A percentile compares a stretch with the other conserved stretches of the same genome.
These are phyloP conservation scores for Takashimella koratensis DNA, from an alignment of 1,284 basidiomycete species.

Conservation along the genomic window DNA sequence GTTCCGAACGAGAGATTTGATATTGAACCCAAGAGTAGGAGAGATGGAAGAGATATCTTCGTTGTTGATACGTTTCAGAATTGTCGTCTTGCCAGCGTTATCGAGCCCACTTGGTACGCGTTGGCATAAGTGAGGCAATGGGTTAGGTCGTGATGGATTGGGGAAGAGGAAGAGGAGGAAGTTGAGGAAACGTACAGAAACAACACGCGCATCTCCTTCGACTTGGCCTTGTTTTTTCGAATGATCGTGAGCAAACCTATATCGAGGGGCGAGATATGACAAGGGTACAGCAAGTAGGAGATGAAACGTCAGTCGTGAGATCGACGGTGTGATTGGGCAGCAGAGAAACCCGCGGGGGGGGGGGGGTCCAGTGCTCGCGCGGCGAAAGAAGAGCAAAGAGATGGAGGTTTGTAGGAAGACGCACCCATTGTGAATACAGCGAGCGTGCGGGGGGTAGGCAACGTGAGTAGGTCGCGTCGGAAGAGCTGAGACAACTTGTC, in stretches of 20 bases:
- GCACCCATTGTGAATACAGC: too few relatives aligned
- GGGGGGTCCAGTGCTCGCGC: too few relatives aligned
- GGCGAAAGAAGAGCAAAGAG: too few relatives aligned
- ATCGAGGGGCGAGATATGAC: too few relatives aligned
- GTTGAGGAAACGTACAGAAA: slow-evolving; percentile 67
- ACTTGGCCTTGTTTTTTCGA: slow-evolving; percentile 89
- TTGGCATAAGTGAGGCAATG: not conserved
- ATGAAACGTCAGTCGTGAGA: too few relatives aligned
- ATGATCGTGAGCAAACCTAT: slow-evolving; percentile 90
- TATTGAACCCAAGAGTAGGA: slow-evolving; percentile 97
- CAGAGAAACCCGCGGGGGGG: too few relatives aligned
- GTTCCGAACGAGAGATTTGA: slow-evolving; percentile 88
- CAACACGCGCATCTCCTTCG: slow-evolving; percentile 91
- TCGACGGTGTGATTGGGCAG: too few relatives aligned
- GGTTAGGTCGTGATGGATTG: not conserved
- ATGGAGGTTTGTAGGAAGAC: too few relatives aligned
- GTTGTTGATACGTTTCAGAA: slow-evolving; percentile 86
- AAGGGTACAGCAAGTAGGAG: too few relatives aligned
- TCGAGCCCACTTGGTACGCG: slow-evolving; percentile 69
- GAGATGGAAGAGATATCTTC: slow-evolving; percentile 84
- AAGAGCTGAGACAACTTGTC: too few relatives aligned
- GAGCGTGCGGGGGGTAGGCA: too few relatives aligned
- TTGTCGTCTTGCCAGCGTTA: slow-evolving; percentile 98
- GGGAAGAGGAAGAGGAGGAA: not conserved
- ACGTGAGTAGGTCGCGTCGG: too few relatives aligned